A percentile compares a stretch with the other conserved stretches of the same genome.
These are phyloP conservation scores for Pythium grandisporangium DNA, from an alignment of 352 stramenopile genomes.

Conservation along the genomic window DNA sequence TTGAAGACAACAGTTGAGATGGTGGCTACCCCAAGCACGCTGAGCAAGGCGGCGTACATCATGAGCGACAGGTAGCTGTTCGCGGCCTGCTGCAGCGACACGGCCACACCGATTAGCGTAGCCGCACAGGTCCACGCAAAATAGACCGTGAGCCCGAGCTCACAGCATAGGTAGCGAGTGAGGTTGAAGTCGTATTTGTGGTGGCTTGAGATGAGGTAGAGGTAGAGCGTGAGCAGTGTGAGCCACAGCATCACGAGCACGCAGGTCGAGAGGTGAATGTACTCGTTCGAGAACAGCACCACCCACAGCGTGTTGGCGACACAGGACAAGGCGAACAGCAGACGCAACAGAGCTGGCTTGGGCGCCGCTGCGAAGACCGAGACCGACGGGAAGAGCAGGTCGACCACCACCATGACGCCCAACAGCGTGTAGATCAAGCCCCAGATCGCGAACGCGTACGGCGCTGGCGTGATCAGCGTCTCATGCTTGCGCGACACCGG, in stretches of 20 bases:
- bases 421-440: constrained; percentile 69
- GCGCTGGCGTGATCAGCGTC: constrained; percentile 68
- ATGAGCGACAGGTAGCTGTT: constrained; percentile 41
- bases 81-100: constrained; percentile 40
- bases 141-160: constrained; percentile 60
- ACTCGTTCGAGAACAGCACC: constrained; percentile 58
- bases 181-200: constrained; percentile 25
- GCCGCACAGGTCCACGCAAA: constrained; percentile 70
- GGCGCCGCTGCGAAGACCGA: constrained; percentile 40
- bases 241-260: constrained; percentile 54
- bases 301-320: constrained; percentile 68
- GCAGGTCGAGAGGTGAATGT: constrained; percentile 41
- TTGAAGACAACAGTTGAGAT: constrained; percentile 54
- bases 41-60: constrained; percentile 47
- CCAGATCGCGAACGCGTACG: constrained; percentile 77
- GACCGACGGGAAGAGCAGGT: constrained; percentile 26
- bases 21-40: constrained; percentile 39
- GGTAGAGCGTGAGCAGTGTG: constrained; percentile 50
- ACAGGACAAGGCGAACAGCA: constrained; percentile 51
- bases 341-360: constrained; percentile 38
- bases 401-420: constrained; percentile 19
- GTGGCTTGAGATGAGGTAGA: constrained; percentile 32
- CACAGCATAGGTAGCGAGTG: constrained; percentile 37
- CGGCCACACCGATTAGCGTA: constrained; percentile 56
- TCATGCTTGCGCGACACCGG: constrained; percentile 41